These are phyloP conservation scores for Cynara cardunculus DNA, from an alignment of 129 eudicot species.

Conservation along the genomic window DNA sequence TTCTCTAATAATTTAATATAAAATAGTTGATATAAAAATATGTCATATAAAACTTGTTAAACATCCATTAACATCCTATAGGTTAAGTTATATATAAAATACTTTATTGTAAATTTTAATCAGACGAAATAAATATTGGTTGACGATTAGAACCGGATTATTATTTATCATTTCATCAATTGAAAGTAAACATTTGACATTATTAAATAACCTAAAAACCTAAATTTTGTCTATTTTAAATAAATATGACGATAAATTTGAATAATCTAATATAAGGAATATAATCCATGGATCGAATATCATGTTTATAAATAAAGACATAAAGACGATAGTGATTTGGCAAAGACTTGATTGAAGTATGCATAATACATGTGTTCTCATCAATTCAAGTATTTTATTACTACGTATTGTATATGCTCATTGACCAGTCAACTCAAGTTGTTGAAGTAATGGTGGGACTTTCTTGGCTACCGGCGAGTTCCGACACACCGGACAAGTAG, in stretches of 20 bases:
- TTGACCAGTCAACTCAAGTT: neutral
- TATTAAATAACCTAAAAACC: neutral
- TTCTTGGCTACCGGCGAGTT: constrained; percentile 9
- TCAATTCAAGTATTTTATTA: neutral
- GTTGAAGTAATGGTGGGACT: neutral
- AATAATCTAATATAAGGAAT: neutral
- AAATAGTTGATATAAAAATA: too few species aligned
- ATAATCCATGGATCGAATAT: neutral
- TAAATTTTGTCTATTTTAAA: neutral
- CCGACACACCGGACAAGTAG: constrained; percentile 57
- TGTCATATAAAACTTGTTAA: too few species aligned
- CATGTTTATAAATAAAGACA: neutral
- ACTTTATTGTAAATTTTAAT: too few species aligned
- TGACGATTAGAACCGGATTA: too few species aligned
- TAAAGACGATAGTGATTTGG: neutral
- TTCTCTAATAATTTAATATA: too few species aligned
- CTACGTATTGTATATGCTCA: neutral
- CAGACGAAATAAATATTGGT: too few species aligned
- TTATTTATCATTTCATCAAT: too few species aligned
- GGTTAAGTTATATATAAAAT: too few species aligned
- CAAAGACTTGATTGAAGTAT: neutral
- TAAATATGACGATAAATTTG: neutral
- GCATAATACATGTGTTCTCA: neutral
- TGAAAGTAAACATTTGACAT: too few species aligned
- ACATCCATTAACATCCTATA: too few species aligned